phyloP scores from a whole-genome alignment of 345 rosid species.

The Carallia pectinifolia region DNA sequence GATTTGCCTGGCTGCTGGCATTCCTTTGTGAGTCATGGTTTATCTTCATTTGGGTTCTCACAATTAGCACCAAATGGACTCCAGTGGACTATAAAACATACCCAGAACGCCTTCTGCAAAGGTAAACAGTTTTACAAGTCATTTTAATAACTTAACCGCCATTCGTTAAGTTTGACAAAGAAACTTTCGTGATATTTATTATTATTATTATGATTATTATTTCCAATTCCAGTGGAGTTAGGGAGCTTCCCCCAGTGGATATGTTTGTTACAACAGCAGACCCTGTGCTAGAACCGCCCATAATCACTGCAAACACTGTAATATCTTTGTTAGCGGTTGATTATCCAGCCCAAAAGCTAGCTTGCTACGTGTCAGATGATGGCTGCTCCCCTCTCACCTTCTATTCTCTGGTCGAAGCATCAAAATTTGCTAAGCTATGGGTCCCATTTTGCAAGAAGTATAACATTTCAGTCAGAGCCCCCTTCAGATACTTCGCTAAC shows the following conservation, averaged over 20 bases:
- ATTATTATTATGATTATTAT: background rate
- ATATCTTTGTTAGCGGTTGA: slow-evolving; percentile 54
- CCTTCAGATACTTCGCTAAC: slow-evolving; percentile 53
- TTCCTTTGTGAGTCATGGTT: slow-evolving; percentile 61
- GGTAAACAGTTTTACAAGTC: slow-evolving; percentile 17
- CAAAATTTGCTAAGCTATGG: slow-evolving; percentile 64
- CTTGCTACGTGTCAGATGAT: slow-evolving; percentile 57
- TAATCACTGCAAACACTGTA: slow-evolving; percentile 48
- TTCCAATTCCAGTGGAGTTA: slow-evolving; percentile 18
- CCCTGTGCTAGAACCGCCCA: slow-evolving; percentile 44
- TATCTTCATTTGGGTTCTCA: slow-evolving; percentile 48
- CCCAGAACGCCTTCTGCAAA: slow-evolving; percentile 41
- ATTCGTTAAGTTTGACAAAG: too few relatives aligned
- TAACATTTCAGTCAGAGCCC: slow-evolving; percentile 53
- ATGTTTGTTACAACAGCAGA: slow-evolving; percentile 57
- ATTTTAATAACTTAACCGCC: too few relatives aligned
- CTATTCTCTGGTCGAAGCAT: slow-evolving; percentile 58
- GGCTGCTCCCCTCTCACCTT: slow-evolving; percentile 57
- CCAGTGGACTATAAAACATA: slow-evolving; percentile 48
- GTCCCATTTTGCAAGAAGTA: slow-evolving; percentile 61
- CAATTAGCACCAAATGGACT: slow-evolving; percentile 51
- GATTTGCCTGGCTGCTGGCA: slow-evolving; percentile 54
- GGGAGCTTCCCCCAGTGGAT: slow-evolving; percentile 56
- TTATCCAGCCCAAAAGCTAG: slow-evolving; percentile 49
- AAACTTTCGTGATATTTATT: too few relatives aligned